phyloP scores from a whole-genome alignment of 1,139 yeast genomes.

The Chernovozyma sophiae-reginae region DNA sequence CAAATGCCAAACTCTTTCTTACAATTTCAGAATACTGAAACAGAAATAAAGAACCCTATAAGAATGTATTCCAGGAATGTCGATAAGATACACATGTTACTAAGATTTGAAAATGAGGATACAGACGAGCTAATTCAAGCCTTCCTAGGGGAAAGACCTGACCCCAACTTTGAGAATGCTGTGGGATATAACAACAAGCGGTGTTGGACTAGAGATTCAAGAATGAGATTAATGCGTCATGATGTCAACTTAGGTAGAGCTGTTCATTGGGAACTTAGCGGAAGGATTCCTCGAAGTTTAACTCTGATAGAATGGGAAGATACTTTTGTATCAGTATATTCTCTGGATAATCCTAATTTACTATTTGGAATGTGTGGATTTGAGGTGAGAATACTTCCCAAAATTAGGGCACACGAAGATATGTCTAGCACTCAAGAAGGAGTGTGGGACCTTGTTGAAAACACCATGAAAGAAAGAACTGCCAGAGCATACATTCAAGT shows the following conservation, averaged over 20 bases:
- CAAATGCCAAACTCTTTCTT: slow-evolving; percentile 71
- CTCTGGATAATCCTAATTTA: slow-evolving; percentile 83
- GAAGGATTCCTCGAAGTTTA: slow-evolving; percentile 73
- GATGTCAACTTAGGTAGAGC: slow-evolving; percentile 94
- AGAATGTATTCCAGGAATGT: slow-evolving; percentile 77
- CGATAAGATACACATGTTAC: slow-evolving; percentile 76
- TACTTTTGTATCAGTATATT: slow-evolving; percentile 82
- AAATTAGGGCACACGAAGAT: slow-evolving; percentile 49
- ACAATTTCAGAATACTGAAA: slow-evolving; percentile 57
- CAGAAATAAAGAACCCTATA: slow-evolving; percentile 68
- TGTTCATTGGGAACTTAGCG: slow-evolving; percentile 83
- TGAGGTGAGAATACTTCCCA: slow-evolving; percentile 86
- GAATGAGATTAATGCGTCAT: slow-evolving; percentile 87
- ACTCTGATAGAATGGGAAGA: slow-evolving; percentile 78
- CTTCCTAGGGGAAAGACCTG: slow-evolving; percentile 79
- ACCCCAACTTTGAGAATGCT: slow-evolving; percentile 84
- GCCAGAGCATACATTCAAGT: slow-evolving; percentile 89
- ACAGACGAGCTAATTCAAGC: slow-evolving; percentile 74
- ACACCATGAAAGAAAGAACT: slow-evolving; percentile 73
- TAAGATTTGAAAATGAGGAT: slow-evolving; percentile 71
- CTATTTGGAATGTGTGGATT: slow-evolving; percentile 92
- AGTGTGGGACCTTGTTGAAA: slow-evolving; percentile 83
- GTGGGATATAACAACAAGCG: slow-evolving; percentile 83
- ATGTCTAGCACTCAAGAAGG: slow-evolving; percentile 59
- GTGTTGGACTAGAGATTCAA: slow-evolving; percentile 92